Evolutionary conservation across 306 rosid genomes (phyloP), one percentile per base, ranked within the genome.

Genomic region (Rubus parviflorus): DNA sequence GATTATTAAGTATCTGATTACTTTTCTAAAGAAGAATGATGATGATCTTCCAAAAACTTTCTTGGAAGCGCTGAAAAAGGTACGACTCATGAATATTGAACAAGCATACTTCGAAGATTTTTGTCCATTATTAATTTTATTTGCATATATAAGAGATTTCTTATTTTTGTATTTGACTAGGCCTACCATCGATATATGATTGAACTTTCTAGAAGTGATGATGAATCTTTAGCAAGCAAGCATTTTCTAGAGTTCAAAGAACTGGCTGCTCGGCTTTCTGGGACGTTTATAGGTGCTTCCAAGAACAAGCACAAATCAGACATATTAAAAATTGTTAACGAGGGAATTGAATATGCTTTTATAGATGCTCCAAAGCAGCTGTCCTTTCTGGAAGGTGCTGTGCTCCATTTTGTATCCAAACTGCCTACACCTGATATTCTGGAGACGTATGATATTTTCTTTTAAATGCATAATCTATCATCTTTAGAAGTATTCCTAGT

Each of bases 51-150:
- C 88, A 20, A 48, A 38, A 70, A 90, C 88, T 72, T 90, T 90
- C 86, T 84, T 95, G 40, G 97, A 90, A 81, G 93, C 98, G 5
- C 85, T 92, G 80, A 92, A 92, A 95, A 92, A 84, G 89, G 98
- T 92, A 72, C 70, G 82, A 56, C 65, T 56, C 30, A 22, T 56
- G 77, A 61, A 70, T 52, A 58, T 48, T 17, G 77, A n/a, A 1
- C 3, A 38, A 40, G n/a, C 25, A 1, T 1, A 38, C 23, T 38
- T 40, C 3, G 17, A 17, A 35, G 22, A 62, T 2, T 64, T 30
- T 3, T 15, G 17, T 6, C 35, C 61, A 65, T 25, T 30, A 30
- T 30, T 30, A 30, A 30, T 30, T 53, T 66, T 40, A 62, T 20
- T n/a, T 12, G 15, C 57, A 51, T 41, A 54, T 48, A 30, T 60